Evolutionary conservation across 495 filamentous ascomycete genomes (phyloP).

Genomic region (Barbatosphaeria neglecta): DNA sequence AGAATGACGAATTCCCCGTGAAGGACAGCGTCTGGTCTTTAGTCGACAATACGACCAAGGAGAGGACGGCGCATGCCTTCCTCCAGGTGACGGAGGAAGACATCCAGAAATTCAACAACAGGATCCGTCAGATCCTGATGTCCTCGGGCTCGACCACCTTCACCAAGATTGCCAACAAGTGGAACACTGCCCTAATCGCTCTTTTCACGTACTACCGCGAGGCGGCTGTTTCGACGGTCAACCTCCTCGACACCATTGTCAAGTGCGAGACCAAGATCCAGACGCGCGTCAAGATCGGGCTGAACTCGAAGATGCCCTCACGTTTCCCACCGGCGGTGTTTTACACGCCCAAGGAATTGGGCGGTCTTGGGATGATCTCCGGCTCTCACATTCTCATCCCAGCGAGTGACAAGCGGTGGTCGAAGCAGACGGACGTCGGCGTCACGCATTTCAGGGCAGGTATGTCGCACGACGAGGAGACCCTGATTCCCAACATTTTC

Average conservation of each 20-base stretch:
- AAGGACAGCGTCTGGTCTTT: slow-evolving; percentile 98
- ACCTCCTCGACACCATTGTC: slow-evolving; percentile 92
- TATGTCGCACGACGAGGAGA: slow-evolving; percentile 98
- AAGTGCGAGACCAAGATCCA: slow-evolving; percentile 99
- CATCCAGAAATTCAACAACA: slow-evolving; percentile 98
- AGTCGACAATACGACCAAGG: slow-evolving; percentile 91
- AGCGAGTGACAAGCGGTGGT: slow-evolving; percentile 96
- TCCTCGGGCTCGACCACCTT: slow-evolving; percentile 97
- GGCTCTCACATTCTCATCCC: slow-evolving; percentile 98
- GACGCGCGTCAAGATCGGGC: slow-evolving; percentile 95
- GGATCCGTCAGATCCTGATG: slow-evolving; percentile 98
- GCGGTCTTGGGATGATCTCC: slow-evolving; percentile 97
- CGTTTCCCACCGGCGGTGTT: slow-evolving; percentile 98
- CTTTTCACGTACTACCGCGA: slow-evolving; percentile 99
- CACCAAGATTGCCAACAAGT: slow-evolving; percentile 99
- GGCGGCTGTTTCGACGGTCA: slow-evolving; percentile 93
- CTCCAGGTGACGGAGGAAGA: slow-evolving; percentile 97
- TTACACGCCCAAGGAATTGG: slow-evolving; percentile 97
- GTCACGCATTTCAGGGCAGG: slow-evolving; percentile 96
- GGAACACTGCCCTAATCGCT: slow-evolving; percentile 98
- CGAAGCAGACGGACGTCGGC: slow-evolving; percentile 92
- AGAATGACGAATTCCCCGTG: slow-evolving; percentile 90
- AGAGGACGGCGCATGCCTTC: slow-evolving; percentile 96
- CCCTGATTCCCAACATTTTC: slow-evolving; percentile 97
- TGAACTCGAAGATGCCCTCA: slow-evolving; percentile 99